Percentiles rank a stretch among this genome's conserved stretches.
Conservation (phyloP, 106 monocot species). For the Allium fistulosum region DNA sequence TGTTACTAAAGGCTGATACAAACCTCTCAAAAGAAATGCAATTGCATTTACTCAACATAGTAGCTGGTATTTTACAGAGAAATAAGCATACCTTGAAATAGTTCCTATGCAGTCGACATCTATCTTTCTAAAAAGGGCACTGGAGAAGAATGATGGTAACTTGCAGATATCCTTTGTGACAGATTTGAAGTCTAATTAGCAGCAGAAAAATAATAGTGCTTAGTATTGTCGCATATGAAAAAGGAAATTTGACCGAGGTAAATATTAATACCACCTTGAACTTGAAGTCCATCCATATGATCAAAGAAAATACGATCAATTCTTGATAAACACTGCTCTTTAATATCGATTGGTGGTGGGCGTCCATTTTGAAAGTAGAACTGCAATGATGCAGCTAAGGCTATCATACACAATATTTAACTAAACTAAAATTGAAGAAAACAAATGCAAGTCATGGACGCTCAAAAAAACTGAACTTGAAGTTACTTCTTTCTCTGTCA, state of each 20-base stretch:
- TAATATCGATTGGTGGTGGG: slow-evolving; percentile 69
- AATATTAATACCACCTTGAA: slow-evolving; percentile 47
- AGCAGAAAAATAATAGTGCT: not conserved
- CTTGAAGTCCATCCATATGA: slow-evolving; percentile 62
- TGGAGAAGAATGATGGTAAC: slow-evolving; percentile 80
- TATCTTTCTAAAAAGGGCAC: slow-evolving; percentile 69
- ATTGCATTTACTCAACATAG: not conserved
- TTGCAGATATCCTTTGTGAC: slow-evolving; percentile 86
- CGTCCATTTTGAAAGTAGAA: slow-evolving; percentile 88
- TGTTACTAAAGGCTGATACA: not conserved
- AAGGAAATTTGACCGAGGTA: not conserved
- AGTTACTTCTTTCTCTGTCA: not conserved
- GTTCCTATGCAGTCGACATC: slow-evolving; percentile 50
- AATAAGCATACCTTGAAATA: slow-evolving; percentile 48
- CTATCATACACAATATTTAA: not conserved
- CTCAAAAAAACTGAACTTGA: not conserved
- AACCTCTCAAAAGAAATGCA: not conserved
- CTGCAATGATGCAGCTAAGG: slow-evolving; percentile 25
- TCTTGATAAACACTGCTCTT: slow-evolving; percentile 71
- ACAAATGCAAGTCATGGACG: not conserved
- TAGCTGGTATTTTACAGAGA: not conserved
- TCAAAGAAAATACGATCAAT: slow-evolving; percentile 75
- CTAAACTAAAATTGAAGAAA: not conserved
- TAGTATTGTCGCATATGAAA: not conserved
- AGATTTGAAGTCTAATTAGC: slow-evolving; percentile 52